phyloP scores from a whole-genome alignment of 768 basidiomycete species.

The Boletus pseudo-olivaceus region DNA sequence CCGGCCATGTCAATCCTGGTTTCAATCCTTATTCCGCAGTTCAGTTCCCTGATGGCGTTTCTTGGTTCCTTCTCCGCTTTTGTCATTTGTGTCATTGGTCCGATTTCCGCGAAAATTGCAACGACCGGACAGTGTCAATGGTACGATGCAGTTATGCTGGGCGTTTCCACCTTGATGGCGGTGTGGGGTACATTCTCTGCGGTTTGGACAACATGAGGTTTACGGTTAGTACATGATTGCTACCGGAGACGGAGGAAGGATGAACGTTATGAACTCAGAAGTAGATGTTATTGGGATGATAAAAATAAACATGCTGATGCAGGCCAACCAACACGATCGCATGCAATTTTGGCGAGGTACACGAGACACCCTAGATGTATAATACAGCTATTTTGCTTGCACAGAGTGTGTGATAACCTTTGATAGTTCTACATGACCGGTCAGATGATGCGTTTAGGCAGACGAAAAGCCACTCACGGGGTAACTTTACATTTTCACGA shows the following conservation, averaged over 20 bases:
- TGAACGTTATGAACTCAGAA: background rate
- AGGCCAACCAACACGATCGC: background rate
- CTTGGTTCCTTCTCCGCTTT: slow-evolving; percentile 87
- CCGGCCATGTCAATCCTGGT: slow-evolving; percentile 59
- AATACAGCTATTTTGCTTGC: slow-evolving; percentile 40
- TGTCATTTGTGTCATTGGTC: slow-evolving; percentile 72
- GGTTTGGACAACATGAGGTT: slow-evolving; percentile 39
- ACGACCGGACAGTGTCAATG: slow-evolving; percentile 46
- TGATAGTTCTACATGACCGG: slow-evolving; percentile 52
- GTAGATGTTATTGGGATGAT: background rate
- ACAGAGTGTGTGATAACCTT: slow-evolving; percentile 75
- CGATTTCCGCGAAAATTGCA: slow-evolving; percentile 66
- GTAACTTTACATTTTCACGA: slow-evolving; percentile 76
- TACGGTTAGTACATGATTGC: background rate
- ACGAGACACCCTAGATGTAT: slow-evolving; percentile 2
- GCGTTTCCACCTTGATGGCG: slow-evolving; percentile 59
- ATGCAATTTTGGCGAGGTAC: slow-evolving; percentile 5
- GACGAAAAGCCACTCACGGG: slow-evolving; percentile 51
- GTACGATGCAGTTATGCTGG: slow-evolving; percentile 55
- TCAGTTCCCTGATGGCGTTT: slow-evolving; percentile 83
- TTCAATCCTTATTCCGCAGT: slow-evolving; percentile 76
- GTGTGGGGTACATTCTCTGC: slow-evolving; percentile 73
- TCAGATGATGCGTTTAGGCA: background rate
- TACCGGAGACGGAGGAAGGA: background rate
- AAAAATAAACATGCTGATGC: background rate